phyloP scores from a whole-genome alignment of 805 yeast genomes.

The Nadsonia fulvescens region DNA sequence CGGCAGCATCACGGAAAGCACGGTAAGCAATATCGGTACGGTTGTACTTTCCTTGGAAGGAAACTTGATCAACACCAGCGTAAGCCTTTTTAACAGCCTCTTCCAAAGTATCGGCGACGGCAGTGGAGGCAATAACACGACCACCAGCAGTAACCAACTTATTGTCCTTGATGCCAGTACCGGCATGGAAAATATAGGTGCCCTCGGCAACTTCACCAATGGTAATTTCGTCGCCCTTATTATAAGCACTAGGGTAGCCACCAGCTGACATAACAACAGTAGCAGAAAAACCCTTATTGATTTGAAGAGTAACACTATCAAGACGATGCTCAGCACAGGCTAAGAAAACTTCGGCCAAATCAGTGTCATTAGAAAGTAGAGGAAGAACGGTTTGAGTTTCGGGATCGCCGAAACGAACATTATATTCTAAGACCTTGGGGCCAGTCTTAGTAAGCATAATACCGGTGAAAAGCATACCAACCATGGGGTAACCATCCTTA shows the following conservation, averaged over 20 bases:
- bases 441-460: conserved; percentile 76
- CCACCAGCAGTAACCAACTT: conserved; percentile 80
- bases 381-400: conserved; percentile 96
- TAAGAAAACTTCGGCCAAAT: conserved; percentile 76
- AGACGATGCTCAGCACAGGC: conserved; percentile 91
- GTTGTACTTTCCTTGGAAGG: conserved; percentile 60
- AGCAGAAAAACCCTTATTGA: conserved; percentile 38
- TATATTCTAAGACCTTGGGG: conserved; percentile 91
- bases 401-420: conserved; percentile 97
- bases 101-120: conserved; percentile 55
- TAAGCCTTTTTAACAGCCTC: conserved; percentile 80
- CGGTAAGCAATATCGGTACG: conserved; percentile 92
- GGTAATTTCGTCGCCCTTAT: conserved; percentile 71
- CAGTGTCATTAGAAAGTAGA: conserved; percentile 65
- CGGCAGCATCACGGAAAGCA: conserved; percentile 44
- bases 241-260: conserved; percentile 83
- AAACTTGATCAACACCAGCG: conserved; percentile 59
- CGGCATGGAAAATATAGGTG: conserved; percentile 86
- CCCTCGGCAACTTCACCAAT: conserved; percentile 33
- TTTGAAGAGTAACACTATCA: conserved; percentile 50
- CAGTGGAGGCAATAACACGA: conserved; percentile 89
- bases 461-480: conserved; percentile 91
- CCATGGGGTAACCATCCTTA: conserved; percentile 84
- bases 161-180: conserved; percentile 49
- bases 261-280: conserved; percentile 95